Conservation (phyloP, 2,329 filamentous ascomycete species). For the Pseudogymnoascus sp. region DNA sequence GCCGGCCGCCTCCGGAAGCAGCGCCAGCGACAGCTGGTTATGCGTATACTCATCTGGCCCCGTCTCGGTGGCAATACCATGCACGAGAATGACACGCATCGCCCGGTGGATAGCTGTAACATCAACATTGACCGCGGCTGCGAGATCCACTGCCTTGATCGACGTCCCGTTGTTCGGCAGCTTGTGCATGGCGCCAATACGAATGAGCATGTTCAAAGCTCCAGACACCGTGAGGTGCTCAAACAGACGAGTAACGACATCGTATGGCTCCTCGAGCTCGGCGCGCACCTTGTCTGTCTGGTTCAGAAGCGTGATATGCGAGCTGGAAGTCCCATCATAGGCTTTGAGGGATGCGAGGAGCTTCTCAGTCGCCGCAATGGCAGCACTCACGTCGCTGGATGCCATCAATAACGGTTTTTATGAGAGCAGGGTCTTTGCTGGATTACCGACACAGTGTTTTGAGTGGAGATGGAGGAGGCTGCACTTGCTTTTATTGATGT, state of each 20-base stretch:
- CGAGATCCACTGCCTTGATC: conserved; percentile 20
- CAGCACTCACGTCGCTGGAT: not conserved
- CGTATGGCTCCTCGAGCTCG: conserved; percentile 18
- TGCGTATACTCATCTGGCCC: conserved; percentile 28
- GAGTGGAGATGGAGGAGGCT: not conserved
- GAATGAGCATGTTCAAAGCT: conserved; percentile 20
- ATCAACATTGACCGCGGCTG: conserved; percentile 24
- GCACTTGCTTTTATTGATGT: conserved; percentile 1
- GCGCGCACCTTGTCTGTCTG: conserved; percentile 16
- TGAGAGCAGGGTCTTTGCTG: conserved; percentile 1
- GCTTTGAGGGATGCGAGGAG: conserved; percentile 18
- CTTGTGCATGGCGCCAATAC: conserved; percentile 19
- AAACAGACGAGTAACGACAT: conserved; percentile 18
- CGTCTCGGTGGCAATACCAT: conserved; percentile 28
- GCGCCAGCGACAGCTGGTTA: conserved; percentile 27
- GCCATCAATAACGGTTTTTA: not conserved
- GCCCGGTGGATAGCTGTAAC: conserved; percentile 28
- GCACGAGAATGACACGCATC: conserved; percentile 27
- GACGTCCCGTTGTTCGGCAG: conserved; percentile 14
- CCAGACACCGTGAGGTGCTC: conserved; percentile 20
- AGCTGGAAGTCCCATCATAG: conserved; percentile 16
- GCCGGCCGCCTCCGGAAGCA: conserved; percentile 26
- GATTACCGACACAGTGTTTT: conserved; percentile 3
- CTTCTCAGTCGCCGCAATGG: conserved; percentile 16
- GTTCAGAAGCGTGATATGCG: conserved; percentile 17